phyloP scores from a whole-genome alignment of 1,284 basidiomycete genomes.

The Ceratobasidium sp. region DNA sequence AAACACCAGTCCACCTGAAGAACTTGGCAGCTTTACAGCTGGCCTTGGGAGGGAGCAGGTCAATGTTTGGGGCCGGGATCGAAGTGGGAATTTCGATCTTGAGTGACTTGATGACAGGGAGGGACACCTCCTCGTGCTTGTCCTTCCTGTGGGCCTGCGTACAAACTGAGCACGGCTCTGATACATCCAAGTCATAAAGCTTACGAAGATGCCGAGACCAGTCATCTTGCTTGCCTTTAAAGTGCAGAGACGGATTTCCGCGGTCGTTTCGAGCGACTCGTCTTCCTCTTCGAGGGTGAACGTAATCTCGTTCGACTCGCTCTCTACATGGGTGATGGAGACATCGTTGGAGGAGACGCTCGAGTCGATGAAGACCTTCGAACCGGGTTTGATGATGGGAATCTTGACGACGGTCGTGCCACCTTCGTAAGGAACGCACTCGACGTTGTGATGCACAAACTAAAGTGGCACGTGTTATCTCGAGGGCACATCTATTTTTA shows the following conservation, averaged over 20 bases:
- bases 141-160: neutral
- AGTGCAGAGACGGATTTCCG: constrained; percentile 28
- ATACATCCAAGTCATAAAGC: neutral
- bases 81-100: constrained; percentile 28
- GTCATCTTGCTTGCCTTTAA: constrained; percentile 21
- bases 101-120: constrained; percentile 31
- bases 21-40: neutral
- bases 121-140: constrained; percentile 4
- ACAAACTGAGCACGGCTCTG: neutral
- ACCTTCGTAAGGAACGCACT: constrained; percentile 37
- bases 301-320: constrained; percentile 9
- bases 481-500: neutral
- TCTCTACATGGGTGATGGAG: constrained; percentile 16
- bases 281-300: constrained; percentile 25
- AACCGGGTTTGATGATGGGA: constrained; percentile 3
- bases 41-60: constrained; percentile 16
- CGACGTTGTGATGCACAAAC: neutral
- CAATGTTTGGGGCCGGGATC: constrained; percentile 1
- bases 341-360: constrained; percentile 29
- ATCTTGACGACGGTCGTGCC: constrained; percentile 14
- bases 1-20: constrained; percentile 27
- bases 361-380: constrained; percentile 13
- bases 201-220: constrained; percentile 36
- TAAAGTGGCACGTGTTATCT: neutral
- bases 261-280: neutral